A percentile compares a stretch with the other conserved stretches of the same genome.
Evolutionary conservation across 768 basidiomycete genomes (phyloP).

Genomic region (Pleurotus citrinopileatus): DNA sequence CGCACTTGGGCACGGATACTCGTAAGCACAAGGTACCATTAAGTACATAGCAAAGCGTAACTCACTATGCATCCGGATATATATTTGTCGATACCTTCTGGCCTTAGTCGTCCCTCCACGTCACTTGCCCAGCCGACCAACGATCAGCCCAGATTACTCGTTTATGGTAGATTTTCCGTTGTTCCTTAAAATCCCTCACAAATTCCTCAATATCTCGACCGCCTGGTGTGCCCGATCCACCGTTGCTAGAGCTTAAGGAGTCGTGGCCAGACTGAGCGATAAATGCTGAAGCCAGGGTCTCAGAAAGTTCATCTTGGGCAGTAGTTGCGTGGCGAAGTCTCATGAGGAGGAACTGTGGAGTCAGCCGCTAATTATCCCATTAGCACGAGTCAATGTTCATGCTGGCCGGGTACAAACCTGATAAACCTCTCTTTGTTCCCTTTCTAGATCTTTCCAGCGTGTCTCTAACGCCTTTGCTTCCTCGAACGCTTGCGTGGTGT

Average conservation of each 20-base stretch:
- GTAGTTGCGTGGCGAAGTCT: conserved; percentile 86
- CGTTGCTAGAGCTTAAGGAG: conserved; percentile 19
- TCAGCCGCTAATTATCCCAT: conserved; percentile 59
- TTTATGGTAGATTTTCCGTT: conserved; percentile 91
- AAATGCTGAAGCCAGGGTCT: conserved; percentile 80
- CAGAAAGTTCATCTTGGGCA: conserved; percentile 87
- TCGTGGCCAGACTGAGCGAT: conserved; percentile 42
- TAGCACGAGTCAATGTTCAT: background rate
- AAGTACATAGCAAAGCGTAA: background rate
- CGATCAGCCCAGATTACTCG: conserved; percentile 84
- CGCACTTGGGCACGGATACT: too few relatives aligned
- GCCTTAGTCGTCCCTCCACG: conserved; percentile 70
- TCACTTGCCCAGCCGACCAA: conserved; percentile 83
- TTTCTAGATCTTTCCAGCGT: conserved; percentile 84
- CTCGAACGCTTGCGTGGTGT: conserved; percentile 86
- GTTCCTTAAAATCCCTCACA: conserved; percentile 82
- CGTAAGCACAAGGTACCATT: too few relatives aligned
- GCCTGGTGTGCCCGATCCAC: conserved; percentile 32
- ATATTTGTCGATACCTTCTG: background rate
- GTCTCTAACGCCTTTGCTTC: conserved; percentile 79
- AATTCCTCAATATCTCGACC: conserved; percentile 80
- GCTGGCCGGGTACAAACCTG: conserved; percentile 50
- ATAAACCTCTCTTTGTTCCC: conserved; percentile 85
- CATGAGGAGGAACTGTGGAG: conserved; percentile 84
- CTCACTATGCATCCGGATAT: background rate